A percentile compares a stretch with the other conserved stretches of the same genome.
Conservation (phyloP, 495 filamentous ascomycete species). For the Lineolata rhizophorae region DNA sequence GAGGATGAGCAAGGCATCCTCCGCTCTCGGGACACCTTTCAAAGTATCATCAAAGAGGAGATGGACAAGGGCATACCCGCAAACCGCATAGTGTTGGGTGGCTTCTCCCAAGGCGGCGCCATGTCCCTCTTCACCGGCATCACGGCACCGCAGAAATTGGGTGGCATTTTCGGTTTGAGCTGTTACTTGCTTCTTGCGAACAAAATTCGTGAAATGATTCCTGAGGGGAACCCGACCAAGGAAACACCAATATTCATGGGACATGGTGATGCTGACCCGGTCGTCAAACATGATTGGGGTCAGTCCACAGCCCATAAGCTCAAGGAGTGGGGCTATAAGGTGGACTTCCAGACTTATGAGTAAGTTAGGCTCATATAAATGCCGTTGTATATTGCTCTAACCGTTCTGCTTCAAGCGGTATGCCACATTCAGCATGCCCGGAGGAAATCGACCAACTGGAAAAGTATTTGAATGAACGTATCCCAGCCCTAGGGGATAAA, state of each 20-base stretch:
- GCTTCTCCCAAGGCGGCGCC: conserved; percentile 40
- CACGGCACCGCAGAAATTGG: conserved; percentile 52
- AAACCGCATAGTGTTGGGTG: conserved; percentile 67
- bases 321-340: conserved; percentile 41
- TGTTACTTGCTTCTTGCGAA: conserved; percentile 57
- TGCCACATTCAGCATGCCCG: conserved; percentile 55
- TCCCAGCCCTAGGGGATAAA: conserved; percentile 28
- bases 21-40: conserved; percentile 48
- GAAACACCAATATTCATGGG: conserved; percentile 72
- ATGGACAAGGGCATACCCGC: conserved; percentile 64
- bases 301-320: conserved; percentile 36
- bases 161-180: conserved; percentile 70
- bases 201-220: conserved; percentile 43
- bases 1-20: conserved; percentile 67
- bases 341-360: conserved; percentile 56
- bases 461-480: conserved; percentile 38
- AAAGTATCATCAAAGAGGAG: conserved; percentile 61
- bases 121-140: conserved; percentile 43
- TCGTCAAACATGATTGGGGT: conserved; percentile 51
- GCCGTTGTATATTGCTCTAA: neutral
- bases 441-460: conserved; percentile 73
- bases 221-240: conserved; percentile 46
- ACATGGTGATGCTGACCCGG: conserved; percentile 51
- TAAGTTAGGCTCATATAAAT: conserved; percentile 21
- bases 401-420: conserved; percentile 22